Evolutionary conservation across 2,329 filamentous ascomycete genomes (phyloP), one percentile per base, ranked within the genome.

Genomic region (Canariomyces notabilis): DNA sequence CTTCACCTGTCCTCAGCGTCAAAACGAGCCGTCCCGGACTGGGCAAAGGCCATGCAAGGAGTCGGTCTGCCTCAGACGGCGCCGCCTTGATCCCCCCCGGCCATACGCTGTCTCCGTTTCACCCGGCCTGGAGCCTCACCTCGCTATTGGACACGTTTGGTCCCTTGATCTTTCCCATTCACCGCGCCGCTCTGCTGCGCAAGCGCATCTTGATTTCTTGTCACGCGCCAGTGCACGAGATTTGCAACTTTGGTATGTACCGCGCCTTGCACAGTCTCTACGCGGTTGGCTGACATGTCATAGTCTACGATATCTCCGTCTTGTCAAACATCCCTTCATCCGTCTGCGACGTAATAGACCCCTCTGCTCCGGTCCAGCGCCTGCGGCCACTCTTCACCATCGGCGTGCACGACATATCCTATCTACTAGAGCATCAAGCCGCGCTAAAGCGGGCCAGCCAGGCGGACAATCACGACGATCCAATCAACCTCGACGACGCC

Each of bases 281-380:
- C 18, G 14, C 14, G 4, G 9, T 8, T n/a, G 9, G 19, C 51
- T 55, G 19, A 58, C 39, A 33, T 18, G 6, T 22, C 16, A 12
- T 23, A 91, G 93, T 97, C 52, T 98, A 97, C 68, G 82, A 93
- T 63, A 79, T 97, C 42, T 96, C 91, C n/a, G 77, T 97, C 44
- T 74, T 98, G 26, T 89, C 90, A 36, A 95, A 89, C 57, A 84
- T 97, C 35, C 89, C 93, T 21, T 75, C 83, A 31, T 81, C 85
- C 22, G 77, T 89, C 35, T 74, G 77, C 47, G 81, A 89, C 42
- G 69, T 84, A 12, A 72, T 95, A n/a, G 79, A 83, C 16, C 64
- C 77, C 1, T 73, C 75, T 20, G 75, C 79, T 3, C 73, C 81
- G 20, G 74, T 79, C 1, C 75, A 85, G 50, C 76, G 88, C 48